phyloP scores from a whole-genome alignment of 2,329 filamentous ascomycete species.

The Ciborinia camelliae region DNA sequence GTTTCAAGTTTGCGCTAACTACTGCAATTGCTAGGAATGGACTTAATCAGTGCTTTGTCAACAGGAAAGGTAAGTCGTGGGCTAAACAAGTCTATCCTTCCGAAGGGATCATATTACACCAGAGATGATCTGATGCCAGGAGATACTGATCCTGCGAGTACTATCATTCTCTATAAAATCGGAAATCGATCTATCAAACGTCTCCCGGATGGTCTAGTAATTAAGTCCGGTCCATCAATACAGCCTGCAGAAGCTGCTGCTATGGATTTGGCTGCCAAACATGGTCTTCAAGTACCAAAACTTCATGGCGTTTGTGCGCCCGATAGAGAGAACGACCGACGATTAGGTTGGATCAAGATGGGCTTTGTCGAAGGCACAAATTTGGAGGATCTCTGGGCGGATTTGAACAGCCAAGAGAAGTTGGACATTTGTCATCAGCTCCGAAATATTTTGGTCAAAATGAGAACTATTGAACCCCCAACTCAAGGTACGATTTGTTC shows the following conservation, averaged over 20 bases:
- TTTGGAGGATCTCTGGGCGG: constrained; percentile 18
- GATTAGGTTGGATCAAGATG: constrained; percentile 12
- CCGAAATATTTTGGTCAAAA: constrained; percentile 10
- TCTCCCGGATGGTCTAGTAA: background rate
- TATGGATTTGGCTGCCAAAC: constrained; percentile 42
- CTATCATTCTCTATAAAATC: background rate
- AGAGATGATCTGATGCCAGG: background rate
- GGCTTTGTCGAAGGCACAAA: constrained; percentile 18
- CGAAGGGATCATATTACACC: background rate
- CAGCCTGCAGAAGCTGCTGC: constrained; percentile 41
- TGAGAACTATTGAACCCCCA: constrained; percentile 13
- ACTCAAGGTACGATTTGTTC: constrained; percentile 12
- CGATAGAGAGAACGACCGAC: background rate
- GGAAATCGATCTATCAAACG: background rate
- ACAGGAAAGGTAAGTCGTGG: no score
- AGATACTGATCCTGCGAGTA: background rate
- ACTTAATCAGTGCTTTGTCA: background rate
- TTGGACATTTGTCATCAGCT: constrained; percentile 16
- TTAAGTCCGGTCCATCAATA: constrained; percentile 18
- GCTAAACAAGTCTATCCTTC: background rate
- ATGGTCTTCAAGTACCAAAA: constrained; percentile 45
- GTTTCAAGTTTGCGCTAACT: background rate
- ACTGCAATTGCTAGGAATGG: background rate
- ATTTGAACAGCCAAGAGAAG: constrained; percentile 11
- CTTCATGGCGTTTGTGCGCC: constrained; percentile 34